Evolutionary conservation across 495 filamentous ascomycete species (phyloP).

Genomic region (Lindgomyces ingoldianus): DNA sequence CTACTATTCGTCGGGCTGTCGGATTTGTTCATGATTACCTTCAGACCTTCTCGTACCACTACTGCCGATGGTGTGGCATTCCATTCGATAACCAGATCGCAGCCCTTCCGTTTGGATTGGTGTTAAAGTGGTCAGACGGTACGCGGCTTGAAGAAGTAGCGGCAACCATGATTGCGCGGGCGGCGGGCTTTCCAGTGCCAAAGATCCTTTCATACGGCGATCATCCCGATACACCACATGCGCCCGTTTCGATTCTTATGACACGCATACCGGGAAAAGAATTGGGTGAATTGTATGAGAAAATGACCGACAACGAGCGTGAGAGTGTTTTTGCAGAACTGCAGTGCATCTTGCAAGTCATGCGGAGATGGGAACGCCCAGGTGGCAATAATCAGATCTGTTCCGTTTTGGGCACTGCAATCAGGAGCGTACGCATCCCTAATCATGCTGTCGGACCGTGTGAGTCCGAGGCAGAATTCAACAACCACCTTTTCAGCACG

Average conservation of each 20-base stretch:
- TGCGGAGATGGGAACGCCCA: slow-evolving; percentile 20
- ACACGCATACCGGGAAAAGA: slow-evolving; percentile 43
- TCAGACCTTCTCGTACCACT: slow-evolving; percentile 38
- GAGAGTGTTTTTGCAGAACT: slow-evolving; percentile 12
- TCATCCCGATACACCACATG: slow-evolving; percentile 44
- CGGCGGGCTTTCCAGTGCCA: slow-evolving; percentile 48
- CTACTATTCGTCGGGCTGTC: slow-evolving; percentile 32
- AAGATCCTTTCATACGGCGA: slow-evolving; percentile 49
- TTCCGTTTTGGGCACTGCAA: slow-evolving; percentile 14
- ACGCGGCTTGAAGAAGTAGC: slow-evolving; percentile 48
- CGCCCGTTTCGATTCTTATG: slow-evolving; percentile 46
- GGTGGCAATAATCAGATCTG: slow-evolving; percentile 11
- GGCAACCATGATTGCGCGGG: slow-evolving; percentile 46
- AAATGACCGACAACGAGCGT: slow-evolving; percentile 33
- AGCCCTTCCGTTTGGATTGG: slow-evolving; percentile 41
- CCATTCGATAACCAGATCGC: slow-evolving; percentile 42
- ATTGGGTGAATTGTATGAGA: slow-evolving; percentile 39
- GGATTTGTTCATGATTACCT: slow-evolving; percentile 7
- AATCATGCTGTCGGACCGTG: slow-evolving; percentile 18
- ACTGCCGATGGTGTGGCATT: slow-evolving; percentile 40
- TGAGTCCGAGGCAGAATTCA: slow-evolving; percentile 21
- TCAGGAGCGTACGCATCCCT: slow-evolving; percentile 25
- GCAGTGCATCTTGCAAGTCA: slow-evolving; percentile 15
- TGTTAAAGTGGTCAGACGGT: slow-evolving; percentile 49
- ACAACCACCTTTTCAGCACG: slow-evolving; percentile 14